Base-by-base conservation (phyloP, 108 stramenopile genomes). In the Mayamaea pseudoterrestris region DNA sequence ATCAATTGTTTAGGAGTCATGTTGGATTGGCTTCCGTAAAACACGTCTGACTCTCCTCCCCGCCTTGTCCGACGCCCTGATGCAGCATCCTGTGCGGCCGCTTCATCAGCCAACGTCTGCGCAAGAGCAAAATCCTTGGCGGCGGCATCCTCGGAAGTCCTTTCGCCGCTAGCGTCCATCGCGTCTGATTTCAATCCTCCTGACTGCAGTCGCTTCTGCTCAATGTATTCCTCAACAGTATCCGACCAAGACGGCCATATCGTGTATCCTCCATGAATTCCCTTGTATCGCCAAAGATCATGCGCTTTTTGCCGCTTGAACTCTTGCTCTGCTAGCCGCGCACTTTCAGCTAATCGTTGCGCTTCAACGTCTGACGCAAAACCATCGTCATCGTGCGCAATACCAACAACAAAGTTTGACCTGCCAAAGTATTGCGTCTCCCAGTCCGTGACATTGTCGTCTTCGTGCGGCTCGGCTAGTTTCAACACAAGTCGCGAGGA, bases 1-100 rank as follows among this genome's bases (percentile, higher is more conserved):
- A 78, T 47, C 20, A 88, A 56, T 58, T 88, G 80, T 29, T 83
- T 79, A 27, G 70, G 76, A 9, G 77, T 76, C 57, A 88, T 53
- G 23, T 58, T 50, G 23, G 76, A 76, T 47, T 80, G 70, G 14
- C 59, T 63, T 12, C 85, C 85, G 30, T 88, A 88, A 47, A 76
- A 87, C 0, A 88, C 85, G 8, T 59, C 66, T 11, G 51, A 57
- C 5, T 46, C 50, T n/a, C 42, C 60, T 26, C 44, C 31, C 23
- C 52, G 27, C 17, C 50, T 40, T 28, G 47, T 35, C 16, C 28
- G 22, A 4, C 54, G 25, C 23, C 52, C 14, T 26, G 26, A 29
- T 6, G 6, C 35, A 28, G 49, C 60, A 12, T 47, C 46, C 4
- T 47, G 53, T 12, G 13, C 35, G 22, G 49, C 55, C n/a, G 51